phyloP scores from a whole-genome alignment of 2,329 filamentous ascomycete genomes.

The Chaetomium olivaceum region DNA sequence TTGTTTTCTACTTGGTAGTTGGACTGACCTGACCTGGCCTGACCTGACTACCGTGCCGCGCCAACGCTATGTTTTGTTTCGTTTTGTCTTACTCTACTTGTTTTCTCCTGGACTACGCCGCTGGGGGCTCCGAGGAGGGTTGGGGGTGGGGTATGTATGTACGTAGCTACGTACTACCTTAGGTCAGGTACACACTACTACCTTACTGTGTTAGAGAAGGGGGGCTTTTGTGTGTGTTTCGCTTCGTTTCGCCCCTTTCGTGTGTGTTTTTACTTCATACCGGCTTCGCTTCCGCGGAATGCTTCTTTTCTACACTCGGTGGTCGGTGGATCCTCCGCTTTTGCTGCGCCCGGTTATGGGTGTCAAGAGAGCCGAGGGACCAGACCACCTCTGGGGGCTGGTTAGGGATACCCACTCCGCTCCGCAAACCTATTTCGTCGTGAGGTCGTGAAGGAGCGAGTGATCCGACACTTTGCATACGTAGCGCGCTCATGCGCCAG shows the following conservation, averaged over 20 bases:
- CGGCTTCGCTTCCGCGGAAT: not conserved
- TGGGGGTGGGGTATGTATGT: not conserved
- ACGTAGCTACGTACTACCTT: too few relatives aligned
- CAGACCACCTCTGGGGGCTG: too few relatives aligned
- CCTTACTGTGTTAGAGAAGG: too few relatives aligned
- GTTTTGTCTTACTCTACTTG: not conserved
- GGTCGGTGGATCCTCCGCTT: not conserved
- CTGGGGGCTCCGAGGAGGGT: not conserved
- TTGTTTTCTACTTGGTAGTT: not conserved
- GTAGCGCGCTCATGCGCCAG: not conserved
- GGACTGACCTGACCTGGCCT: too few relatives aligned
- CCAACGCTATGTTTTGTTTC: not conserved
- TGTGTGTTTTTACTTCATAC: not conserved
- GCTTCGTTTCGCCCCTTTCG: not conserved
- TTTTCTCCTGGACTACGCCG: not conserved
- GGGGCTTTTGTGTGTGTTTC: not conserved
- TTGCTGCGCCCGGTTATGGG: not conserved
- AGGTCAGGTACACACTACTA: too few relatives aligned
- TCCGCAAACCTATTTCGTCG: not conserved
- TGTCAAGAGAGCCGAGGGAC: not conserved
- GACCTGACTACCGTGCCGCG: not conserved
- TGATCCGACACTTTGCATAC: not conserved
- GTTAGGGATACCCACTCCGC: not conserved
- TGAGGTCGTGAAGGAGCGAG: not conserved
- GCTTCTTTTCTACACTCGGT: not conserved